These are phyloP conservation scores for Mortierella sp. DNA, from an alignment of 371 early-diverging fungal genomes.

Conservation along the genomic window DNA sequence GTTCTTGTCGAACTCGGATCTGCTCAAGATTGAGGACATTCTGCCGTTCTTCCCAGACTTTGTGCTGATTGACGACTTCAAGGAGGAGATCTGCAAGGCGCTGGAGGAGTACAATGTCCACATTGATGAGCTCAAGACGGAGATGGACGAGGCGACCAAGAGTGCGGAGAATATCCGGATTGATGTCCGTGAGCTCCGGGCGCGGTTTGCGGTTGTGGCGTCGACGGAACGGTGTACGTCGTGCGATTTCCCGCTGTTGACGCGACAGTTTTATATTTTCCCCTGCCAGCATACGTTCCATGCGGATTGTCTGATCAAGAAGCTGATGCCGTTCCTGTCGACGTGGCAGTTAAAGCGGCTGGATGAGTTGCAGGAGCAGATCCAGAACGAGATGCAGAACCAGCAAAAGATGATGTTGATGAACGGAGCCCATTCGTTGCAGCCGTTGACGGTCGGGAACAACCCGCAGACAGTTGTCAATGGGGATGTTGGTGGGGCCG, in stretches of 20 bases:
- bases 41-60: constrained; percentile 97
- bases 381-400: constrained; percentile 62
- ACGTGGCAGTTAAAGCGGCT: constrained; percentile 59
- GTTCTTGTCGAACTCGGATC: constrained; percentile 81
- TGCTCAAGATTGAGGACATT: constrained; percentile 94
- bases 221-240: constrained; percentile 85
- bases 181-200: constrained; percentile 83
- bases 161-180: constrained; percentile 87
- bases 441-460: constrained; percentile 15
- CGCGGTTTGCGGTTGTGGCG: constrained; percentile 81
- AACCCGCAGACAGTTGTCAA: neutral
- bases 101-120: constrained; percentile 88
- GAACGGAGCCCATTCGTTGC: constrained; percentile 22
- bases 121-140: constrained; percentile 82
- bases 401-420: constrained; percentile 49
- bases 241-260: constrained; percentile 83
- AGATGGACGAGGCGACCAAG: constrained; percentile 93
- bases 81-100: constrained; percentile 87
- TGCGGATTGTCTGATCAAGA: constrained; percentile 85
- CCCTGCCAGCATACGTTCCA: constrained; percentile 97
- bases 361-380: constrained; percentile 69
- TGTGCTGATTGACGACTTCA: constrained; percentile 94
- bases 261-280: constrained; percentile 92
- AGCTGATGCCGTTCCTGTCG: constrained; percentile 61
- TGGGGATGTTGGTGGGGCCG: constrained; percentile 12